Base-by-base conservation (phyloP, 352 stramenopile genomes). In the Phytophthora brassicae region DNA sequence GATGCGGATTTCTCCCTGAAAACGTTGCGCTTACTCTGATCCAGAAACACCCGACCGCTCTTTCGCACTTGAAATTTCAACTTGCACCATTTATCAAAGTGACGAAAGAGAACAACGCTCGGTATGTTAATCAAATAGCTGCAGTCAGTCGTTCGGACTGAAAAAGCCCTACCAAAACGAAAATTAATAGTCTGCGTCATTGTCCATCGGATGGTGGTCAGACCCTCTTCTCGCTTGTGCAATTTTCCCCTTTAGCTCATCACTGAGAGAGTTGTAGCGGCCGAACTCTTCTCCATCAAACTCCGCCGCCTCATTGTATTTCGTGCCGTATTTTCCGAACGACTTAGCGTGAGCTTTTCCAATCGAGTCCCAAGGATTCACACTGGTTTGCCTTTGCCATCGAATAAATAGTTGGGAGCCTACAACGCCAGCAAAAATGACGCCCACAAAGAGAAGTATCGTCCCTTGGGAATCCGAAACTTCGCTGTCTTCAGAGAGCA, bases 61-160 rank as follows among this genome's bases (percentile, higher is more conserved):
- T 85, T 11, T 54, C 64, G 12, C 57, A 82, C 41, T 22, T 90
- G 0, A 69, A 79, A 33, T 72, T 88, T n/a, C 74, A 86, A 28
- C 29, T 86, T n/a, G 50, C 49, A 2, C 59, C 68, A 3, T 78
- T 88, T 42, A 52, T 86, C 12, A 68, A 41, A 14, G 79, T 79
- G 50, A 48, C 80, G 11, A 65, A 75, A 26, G 70, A 85, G 26
- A 85, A 79, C 45, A 84, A 76, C 50, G 45, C 47, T 17, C 77
- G 74, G 0, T 86, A 87, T 44, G 52, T 49, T 31, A 57, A 66
- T 3, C 85, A 86, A 62, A 67, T 65, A 1, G 60, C 64, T 24
- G 65, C 77, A 20, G 53, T 65, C 5, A 52, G 64, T 1, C 51
- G 69, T 43, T 35, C 49, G n/a, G 49, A 65, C 41, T 73, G 20